Evolutionary conservation across 257 asterid species (phyloP), one percentile per base, ranked within the genome.

Genomic region (Fraxinus cuspidata): DNA sequence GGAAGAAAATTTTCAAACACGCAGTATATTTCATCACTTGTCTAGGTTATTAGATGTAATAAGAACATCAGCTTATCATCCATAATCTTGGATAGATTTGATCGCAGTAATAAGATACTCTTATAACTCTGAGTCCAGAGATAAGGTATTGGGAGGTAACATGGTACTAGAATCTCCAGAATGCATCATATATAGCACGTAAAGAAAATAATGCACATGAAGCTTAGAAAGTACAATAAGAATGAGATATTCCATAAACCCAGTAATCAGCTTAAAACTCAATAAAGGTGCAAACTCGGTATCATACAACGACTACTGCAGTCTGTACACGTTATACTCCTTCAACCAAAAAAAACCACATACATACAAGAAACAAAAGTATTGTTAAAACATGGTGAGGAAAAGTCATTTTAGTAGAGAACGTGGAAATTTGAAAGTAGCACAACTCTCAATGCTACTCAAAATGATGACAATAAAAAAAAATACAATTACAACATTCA

Each of bases 191-290:
- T 49, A 49, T 40, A 74, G 74, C 49, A 28, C 5, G 16, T 29
- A 70, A 13, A 44, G 63, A 29, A 66, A 4, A 70, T 19, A 28
- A 13, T 78, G 71, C 3, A 34, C 28, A 75, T 28, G 68, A 49
- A 73, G 79, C 80, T 68, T 25, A 11, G 64, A 18, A 78, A 53
- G n/a, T 34, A 71, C 49, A 63, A 74, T n/a, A 15, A 76, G 47
- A 25, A 28, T 25, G 51, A 25, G 32, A 63, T 37, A 64, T 19
- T 19, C 25, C 42, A 73, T 40, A n/a, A 63, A 40, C 47, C 16
- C n/a, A 3, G 40, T 69, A 77, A 74, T 56, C 71, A 47, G 28
- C 27, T 38, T 32, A 27, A 38, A 77, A 21, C 2, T 18, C 8
- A 63, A 63, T 31, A 37, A 2, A 49, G 15, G 7, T 29, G 70